phyloP scores from a whole-genome alignment of 768 basidiomycete genomes.

The Tylopilus sp. region DNA sequence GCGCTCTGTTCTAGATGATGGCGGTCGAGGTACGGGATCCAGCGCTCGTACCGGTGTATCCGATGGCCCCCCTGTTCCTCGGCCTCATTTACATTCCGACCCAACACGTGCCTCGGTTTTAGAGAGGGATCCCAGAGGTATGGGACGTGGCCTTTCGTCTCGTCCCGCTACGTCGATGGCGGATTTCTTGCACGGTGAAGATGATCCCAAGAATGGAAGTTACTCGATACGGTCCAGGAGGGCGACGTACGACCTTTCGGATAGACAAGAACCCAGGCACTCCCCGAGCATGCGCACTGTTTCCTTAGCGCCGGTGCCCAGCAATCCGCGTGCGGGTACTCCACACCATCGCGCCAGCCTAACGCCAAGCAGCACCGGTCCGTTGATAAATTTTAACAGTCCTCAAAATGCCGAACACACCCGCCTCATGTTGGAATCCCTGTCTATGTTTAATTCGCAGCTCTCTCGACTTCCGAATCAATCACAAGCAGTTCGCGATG shows the following conservation, averaged over 20 bases:
- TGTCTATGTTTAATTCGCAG: constrained; percentile 67
- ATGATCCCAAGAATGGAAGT: constrained; percentile 8
- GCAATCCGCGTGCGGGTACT: constrained; percentile 13
- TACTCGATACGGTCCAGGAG: constrained; percentile 22
- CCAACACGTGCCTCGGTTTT: constrained; percentile 17
- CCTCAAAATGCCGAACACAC: constrained; percentile 53
- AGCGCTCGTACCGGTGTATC: constrained; percentile 21
- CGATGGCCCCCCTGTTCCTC: constrained; percentile 14
- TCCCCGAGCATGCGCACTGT: constrained; percentile 9
- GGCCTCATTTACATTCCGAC: constrained; percentile 26
- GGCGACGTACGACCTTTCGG: constrained; percentile 23
- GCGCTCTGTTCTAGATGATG: constrained; percentile 15
- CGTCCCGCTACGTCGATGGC: constrained; percentile 59
- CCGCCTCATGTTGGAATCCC: constrained; percentile 64
- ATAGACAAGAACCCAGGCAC: constrained; percentile 19
- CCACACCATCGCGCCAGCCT: constrained; percentile 13
- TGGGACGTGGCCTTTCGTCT: constrained; percentile 15
- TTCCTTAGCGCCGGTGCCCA: constrained; percentile 16
- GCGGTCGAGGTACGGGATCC: constrained; percentile 24
- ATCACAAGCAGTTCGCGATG: constrained; percentile 45
- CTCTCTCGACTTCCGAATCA: constrained; percentile 52
- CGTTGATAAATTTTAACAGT: constrained; percentile 7
- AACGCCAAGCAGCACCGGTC: constrained; percentile 18
- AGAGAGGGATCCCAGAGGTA: constrained; percentile 23
- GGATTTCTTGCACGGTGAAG: constrained; percentile 36